phyloP scores from a whole-genome alignment of 1,139 yeast genomes.

The Suhomyces chickasaworum region DNA sequence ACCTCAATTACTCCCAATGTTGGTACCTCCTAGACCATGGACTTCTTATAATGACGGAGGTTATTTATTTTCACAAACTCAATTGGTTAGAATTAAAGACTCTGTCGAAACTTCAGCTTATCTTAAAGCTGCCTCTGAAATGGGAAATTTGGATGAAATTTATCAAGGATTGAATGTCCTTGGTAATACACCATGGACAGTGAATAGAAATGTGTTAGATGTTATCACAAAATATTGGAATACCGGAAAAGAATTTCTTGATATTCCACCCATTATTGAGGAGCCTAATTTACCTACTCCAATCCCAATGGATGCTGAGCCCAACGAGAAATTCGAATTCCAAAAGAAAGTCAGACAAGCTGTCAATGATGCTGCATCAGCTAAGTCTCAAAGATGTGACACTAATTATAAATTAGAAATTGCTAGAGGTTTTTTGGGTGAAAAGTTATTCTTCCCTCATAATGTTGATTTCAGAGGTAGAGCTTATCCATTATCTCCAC shows the following conservation, averaged over 20 bases:
- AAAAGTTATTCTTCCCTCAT: conserved; percentile 90
- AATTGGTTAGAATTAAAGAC: conserved; percentile 75
- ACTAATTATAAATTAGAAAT: conserved; percentile 90
- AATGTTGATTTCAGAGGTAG: conserved; percentile 94
- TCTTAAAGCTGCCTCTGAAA: conserved; percentile 77
- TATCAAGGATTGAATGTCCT: conserved; percentile 84
- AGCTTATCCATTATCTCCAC: conserved; percentile 90
- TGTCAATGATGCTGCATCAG: conserved; percentile 62
- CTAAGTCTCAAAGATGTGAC: conserved; percentile 90
- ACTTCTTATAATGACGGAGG: conserved; percentile 81
- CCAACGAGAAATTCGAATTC: conserved; percentile 69
- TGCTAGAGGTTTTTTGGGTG: conserved; percentile 90
- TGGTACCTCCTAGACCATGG: conserved; percentile 90
- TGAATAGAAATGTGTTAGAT: conserved; percentile 69
- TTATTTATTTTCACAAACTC: conserved; percentile 62
- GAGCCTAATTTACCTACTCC: conserved; percentile 62
- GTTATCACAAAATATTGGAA: conserved; percentile 85
- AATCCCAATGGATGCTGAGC: conserved; percentile 71
- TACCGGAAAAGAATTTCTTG: conserved; percentile 73
- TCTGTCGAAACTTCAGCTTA: conserved; percentile 91
- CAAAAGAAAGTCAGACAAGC: conserved; percentile 58
- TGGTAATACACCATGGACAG: conserved; percentile 92
- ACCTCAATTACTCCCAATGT: conserved; percentile 93
- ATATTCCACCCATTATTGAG: conserved; percentile 66
- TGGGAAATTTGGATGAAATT: conserved; percentile 63